phyloP scores from a whole-genome alignment of 83 land plant species.

The Isoetes engelmannii region DNA sequence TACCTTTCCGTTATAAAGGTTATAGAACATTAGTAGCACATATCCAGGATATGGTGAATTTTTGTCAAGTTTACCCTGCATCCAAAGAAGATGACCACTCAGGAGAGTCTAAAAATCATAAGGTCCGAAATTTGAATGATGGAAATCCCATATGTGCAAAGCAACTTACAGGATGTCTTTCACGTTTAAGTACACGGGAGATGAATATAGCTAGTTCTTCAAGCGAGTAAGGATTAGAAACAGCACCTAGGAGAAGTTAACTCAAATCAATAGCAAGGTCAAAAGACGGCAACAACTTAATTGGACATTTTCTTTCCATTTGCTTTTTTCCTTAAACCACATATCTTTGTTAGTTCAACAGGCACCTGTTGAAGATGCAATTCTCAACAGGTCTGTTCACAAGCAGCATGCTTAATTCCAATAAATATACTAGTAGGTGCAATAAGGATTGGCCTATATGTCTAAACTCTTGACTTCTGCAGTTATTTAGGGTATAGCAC shows the following conservation, averaged over 20 bases:
- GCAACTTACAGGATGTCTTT: slow-evolving; percentile 70
- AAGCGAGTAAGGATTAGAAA: slow-evolving; percentile 80
- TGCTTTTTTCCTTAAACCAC: background rate
- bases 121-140: background rate
- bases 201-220: slow-evolving; percentile 85
- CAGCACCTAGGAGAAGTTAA: slow-evolving; percentile 51
- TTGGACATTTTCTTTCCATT: no score
- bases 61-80: slow-evolving; percentile 36
- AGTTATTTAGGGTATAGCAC: no score
- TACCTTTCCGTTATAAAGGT: slow-evolving; percentile 36
- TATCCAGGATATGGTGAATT: slow-evolving; percentile 35
- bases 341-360: background rate
- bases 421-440: no score
- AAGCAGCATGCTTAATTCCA: no score
- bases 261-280: background rate
- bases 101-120: background rate
- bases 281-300: no score
- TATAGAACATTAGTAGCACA: slow-evolving; percentile 39
- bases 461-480: no score
- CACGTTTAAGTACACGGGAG: slow-evolving; percentile 77
- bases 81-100: background rate
- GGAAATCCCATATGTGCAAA: background rate
- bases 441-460: no score
- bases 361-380: background rate
- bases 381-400: background rate